Conservation (phyloP, 108 stramenopile species). For the Epithemia pelagica region DNA sequence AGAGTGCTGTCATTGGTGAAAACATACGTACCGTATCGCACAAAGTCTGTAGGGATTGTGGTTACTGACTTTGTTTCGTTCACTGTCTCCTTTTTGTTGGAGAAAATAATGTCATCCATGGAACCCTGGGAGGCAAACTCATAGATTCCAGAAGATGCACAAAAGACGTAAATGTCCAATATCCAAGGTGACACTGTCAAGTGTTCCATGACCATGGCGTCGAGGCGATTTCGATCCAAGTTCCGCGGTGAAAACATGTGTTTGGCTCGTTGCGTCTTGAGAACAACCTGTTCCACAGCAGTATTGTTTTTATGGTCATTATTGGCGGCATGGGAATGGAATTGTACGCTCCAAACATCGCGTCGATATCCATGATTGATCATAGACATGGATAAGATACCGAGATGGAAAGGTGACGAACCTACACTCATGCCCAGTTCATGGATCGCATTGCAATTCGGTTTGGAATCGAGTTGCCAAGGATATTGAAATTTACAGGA, state of each 20-base stretch:
- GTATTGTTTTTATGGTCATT: no score
- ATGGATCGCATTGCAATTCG: slow-evolving; percentile 63
- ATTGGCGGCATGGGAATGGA: no score
- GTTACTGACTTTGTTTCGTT: background rate
- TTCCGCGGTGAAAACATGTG: slow-evolving; percentile 40
- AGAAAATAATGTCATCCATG: slow-evolving; percentile 19
- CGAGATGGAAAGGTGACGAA: background rate
- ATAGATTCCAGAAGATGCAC: slow-evolving; percentile 53
- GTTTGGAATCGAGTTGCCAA: slow-evolving; percentile 51
- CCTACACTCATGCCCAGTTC: slow-evolving; percentile 63
- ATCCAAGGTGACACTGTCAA: slow-evolving; percentile 47
- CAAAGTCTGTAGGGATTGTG: background rate
- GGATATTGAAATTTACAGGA: slow-evolving; percentile 48
- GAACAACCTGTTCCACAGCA: slow-evolving; percentile 13
- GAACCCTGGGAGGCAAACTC: slow-evolving; percentile 50
- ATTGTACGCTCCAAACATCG: slow-evolving; percentile 52
- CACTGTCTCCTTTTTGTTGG: background rate
- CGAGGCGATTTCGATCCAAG: slow-evolving; percentile 56
- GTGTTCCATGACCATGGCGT: slow-evolving; percentile 75
- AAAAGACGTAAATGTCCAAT: slow-evolving; percentile 68
- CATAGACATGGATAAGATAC: background rate
- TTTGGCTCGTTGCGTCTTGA: slow-evolving; percentile 46
- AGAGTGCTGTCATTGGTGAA: background rate
- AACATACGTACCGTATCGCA: slow-evolving; percentile 3
- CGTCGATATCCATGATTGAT: slow-evolving; percentile 57